These are phyloP conservation scores for Colletotrichum gigasporum DNA, from an alignment of 2,329 filamentous ascomycete genomes.

Conservation along the genomic window DNA sequence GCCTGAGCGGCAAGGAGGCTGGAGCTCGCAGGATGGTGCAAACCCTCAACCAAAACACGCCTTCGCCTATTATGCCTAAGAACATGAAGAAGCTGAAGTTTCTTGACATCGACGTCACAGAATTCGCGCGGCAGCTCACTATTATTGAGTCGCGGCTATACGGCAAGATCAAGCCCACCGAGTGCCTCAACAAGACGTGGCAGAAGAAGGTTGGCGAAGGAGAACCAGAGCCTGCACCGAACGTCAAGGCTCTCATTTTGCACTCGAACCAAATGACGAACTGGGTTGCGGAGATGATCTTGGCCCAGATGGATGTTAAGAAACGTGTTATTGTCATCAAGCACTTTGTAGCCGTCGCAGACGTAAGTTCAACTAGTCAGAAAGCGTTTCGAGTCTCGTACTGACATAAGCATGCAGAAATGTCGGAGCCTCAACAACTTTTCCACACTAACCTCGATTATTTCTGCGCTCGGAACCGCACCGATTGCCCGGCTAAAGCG, in stretches of 20 bases:
- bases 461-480: constrained; percentile 92
- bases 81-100: constrained; percentile 99
- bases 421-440: constrained; percentile 95
- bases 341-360: constrained; percentile 95
- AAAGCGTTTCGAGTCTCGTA: constrained; percentile 17
- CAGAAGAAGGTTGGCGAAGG: constrained; percentile 90
- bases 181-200: constrained; percentile 99
- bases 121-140: constrained; percentile 97
- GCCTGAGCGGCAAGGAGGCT: constrained; percentile 87
- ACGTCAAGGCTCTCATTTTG: constrained; percentile 94
- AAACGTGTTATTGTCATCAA: constrained; percentile 98
- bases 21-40: constrained; percentile 87
- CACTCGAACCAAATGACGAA: constrained; percentile 99
- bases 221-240: constrained; percentile 86
- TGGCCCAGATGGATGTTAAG: constrained; percentile 93
- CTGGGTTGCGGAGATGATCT: constrained; percentile 99
- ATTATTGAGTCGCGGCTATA: constrained; percentile 97
- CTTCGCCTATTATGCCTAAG: constrained; percentile 91
- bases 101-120: constrained; percentile 92
- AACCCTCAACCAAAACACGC: constrained; percentile 83
- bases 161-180: constrained; percentile 93
- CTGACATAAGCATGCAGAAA: constrained; percentile 69
- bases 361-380: constrained; percentile 73
- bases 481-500: constrained; percentile 93
- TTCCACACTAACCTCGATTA: constrained; percentile 96